These are phyloP conservation scores for Dothideomycetidae sp. DNA, from an alignment of 2,329 filamentous ascomycete genomes.

Conservation along the genomic window DNA sequence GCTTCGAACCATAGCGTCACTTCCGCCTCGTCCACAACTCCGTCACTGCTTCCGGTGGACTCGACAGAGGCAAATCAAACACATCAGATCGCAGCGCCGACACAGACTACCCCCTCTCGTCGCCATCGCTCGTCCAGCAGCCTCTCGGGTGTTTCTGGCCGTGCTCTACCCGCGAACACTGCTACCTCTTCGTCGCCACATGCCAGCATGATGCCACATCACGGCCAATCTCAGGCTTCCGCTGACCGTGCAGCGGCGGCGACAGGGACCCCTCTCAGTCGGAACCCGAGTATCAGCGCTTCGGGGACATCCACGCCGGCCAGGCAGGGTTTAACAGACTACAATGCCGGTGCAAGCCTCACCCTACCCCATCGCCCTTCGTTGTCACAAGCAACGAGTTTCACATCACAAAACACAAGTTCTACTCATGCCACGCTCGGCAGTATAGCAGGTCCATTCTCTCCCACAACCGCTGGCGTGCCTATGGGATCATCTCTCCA, in stretches of 20 bases:
- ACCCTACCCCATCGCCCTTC: constrained; percentile 22
- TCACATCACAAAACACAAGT: neutral
- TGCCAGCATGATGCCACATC: constrained; percentile 10
- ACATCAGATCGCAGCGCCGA: constrained; percentile 32
- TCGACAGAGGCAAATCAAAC: constrained; percentile 33
- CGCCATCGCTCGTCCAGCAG: constrained; percentile 32
- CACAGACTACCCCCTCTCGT: constrained; percentile 39
- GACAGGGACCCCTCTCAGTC: constrained; percentile 16
- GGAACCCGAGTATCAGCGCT: constrained; percentile 21
- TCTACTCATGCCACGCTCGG: constrained; percentile 14
- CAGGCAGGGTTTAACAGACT: constrained; percentile 18
- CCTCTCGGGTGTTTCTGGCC: constrained; percentile 10
- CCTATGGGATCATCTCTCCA: constrained; percentile 7
- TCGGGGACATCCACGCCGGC: constrained; percentile 24
- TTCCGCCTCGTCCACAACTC: constrained; percentile 38
- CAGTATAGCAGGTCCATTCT: constrained; percentile 10
- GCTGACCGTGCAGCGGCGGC: constrained; percentile 23
- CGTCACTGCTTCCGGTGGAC: constrained; percentile 28
- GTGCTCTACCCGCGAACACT: constrained; percentile 9
- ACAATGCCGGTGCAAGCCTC: constrained; percentile 13
- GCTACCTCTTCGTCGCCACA: constrained; percentile 13
- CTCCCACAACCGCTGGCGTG: constrained; percentile 20
- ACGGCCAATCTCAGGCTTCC: constrained; percentile 22
- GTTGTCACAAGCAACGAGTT: constrained; percentile 16
- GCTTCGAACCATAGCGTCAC: constrained; percentile 42